A percentile compares a stretch with the other conserved stretches of the same genome.
Evolutionary conservation across 352 stramenopile genomes (phyloP).

Genomic region (Pythium plurisporium): DNA sequence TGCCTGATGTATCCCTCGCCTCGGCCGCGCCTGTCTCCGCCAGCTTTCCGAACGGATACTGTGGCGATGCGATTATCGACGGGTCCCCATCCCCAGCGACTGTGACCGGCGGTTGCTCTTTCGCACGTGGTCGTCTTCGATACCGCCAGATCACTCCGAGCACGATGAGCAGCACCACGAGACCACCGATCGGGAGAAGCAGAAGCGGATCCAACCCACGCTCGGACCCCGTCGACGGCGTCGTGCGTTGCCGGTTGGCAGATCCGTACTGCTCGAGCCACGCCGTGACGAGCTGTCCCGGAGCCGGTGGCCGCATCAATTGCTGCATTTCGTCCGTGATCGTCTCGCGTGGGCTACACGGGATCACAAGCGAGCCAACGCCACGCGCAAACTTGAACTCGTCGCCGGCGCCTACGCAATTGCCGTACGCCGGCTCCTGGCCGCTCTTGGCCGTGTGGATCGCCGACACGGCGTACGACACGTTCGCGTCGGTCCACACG

Average conservation of each 20-base stretch:
- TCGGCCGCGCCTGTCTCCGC: background rate
- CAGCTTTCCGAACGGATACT: background rate
- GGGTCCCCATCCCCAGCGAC: background rate
- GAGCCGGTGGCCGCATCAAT: background rate
- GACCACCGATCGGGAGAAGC: background rate
- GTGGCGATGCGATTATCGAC: background rate
- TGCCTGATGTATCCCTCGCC: background rate
- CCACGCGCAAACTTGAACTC: background rate
- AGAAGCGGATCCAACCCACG: background rate
- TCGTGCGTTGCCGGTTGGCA: background rate
- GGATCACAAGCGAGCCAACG: background rate
- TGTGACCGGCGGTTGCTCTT: background rate
- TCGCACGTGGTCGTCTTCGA: background rate
- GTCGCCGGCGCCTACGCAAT: background rate
- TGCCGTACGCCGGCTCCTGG: background rate
- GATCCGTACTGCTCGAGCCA: background rate
- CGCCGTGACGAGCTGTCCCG: background rate
- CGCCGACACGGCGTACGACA: background rate
- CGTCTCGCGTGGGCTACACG: background rate
- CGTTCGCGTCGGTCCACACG: conserved; percentile 4
- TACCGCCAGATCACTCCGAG: background rate
- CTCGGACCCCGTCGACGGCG: background rate
- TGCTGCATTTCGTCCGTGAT: background rate
- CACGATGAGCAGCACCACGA: background rate
- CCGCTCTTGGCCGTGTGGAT: background rate